Conservation (phyloP, 257 asterid species). For the Fraxinus anomala region DNA sequence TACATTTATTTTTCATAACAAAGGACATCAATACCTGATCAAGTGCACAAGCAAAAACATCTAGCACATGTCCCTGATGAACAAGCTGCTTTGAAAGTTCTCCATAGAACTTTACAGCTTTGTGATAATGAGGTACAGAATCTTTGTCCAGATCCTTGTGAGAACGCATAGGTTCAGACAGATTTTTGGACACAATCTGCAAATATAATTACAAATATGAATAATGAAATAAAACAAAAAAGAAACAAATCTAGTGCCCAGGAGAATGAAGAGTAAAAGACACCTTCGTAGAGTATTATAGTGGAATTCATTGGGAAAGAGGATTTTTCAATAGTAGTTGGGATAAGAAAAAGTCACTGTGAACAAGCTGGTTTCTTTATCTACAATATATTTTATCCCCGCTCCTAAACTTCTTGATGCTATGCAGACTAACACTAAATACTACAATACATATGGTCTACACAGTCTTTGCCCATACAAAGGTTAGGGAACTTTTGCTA, state of each 20-base stretch:
- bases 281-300: neutral
- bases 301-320: neutral
- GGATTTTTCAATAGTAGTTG: neutral
- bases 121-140: slow-evolving; percentile 84
- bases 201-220: slow-evolving; percentile 23
- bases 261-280: neutral
- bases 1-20: neutral
- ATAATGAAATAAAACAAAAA: slow-evolving; percentile 24
- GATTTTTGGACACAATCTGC: slow-evolving; percentile 85
- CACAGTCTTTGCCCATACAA: neutral
- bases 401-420: slow-evolving; percentile 11
- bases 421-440: neutral
- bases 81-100: slow-evolving; percentile 87
- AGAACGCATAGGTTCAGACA: slow-evolving; percentile 93
- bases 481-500: neutral
- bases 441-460: neutral
- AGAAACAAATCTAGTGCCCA: slow-evolving; percentile 4
- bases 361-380: neutral
- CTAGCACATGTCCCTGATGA: slow-evolving; percentile 96
- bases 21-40: slow-evolving; percentile 70
- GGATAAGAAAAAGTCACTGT: neutral
- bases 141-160: slow-evolving; percentile 98
- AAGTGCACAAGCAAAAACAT: slow-evolving; percentile 93
- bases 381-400: neutral
- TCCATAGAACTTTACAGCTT: slow-evolving; percentile 91